Evolutionary conservation across 78 protist species (phyloP).

Genomic region (Mantamonas sphyraenae): DNA sequence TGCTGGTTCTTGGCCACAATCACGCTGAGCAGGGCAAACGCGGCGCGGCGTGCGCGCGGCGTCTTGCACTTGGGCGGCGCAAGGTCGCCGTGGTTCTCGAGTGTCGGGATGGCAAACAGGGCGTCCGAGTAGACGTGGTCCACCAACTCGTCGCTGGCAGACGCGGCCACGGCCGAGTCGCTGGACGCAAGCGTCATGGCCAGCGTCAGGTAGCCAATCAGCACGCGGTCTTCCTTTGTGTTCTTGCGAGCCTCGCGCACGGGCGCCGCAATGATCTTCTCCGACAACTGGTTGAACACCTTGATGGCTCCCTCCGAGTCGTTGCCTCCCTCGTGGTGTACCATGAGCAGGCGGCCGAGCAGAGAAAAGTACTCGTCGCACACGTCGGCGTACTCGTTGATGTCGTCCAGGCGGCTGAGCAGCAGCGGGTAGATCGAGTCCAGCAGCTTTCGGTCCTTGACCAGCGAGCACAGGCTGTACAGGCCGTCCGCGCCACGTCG

Average conservation of each 20-base stretch:
- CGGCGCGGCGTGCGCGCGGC: background rate
- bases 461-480: too few species aligned
- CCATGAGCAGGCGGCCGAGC: background rate
- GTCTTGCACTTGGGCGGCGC: conserved; percentile 33
- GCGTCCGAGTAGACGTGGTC: background rate
- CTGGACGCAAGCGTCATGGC: background rate
- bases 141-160: background rate
- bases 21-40: background rate
- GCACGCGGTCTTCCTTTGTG: background rate
- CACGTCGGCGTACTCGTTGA: too few species aligned
- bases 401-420: too few species aligned
- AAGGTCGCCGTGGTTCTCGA: conserved; percentile 1
- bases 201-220: background rate
- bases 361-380: background rate
- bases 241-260: background rate
- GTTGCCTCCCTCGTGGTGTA: too few species aligned
- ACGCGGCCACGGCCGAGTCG: background rate
- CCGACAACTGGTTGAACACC: background rate
- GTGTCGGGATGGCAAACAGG: background rate
- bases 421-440: too few species aligned
- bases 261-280: background rate
- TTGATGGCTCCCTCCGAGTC: background rate
- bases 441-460: too few species aligned
- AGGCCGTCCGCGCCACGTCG: too few species aligned
- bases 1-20: too few species aligned